Evolutionary conservation across 1,139 yeast species (phyloP).

Genomic region (Yamadazyma songkhlaensis): DNA sequence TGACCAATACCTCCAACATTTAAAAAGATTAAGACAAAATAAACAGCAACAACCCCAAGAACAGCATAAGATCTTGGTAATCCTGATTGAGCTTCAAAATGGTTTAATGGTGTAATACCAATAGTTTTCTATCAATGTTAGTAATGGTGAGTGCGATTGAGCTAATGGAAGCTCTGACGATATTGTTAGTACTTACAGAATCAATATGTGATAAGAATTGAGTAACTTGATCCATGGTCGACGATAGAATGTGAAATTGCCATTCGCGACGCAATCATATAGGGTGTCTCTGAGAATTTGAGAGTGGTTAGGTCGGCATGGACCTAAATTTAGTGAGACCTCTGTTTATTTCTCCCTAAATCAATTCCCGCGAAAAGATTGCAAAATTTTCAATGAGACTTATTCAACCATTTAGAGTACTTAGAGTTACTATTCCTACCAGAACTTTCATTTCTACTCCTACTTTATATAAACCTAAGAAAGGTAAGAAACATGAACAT

Average conservation of each 20-base stretch:
- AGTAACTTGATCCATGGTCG: constrained; percentile 16
- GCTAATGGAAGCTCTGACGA: not conserved
- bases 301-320: too few species aligned
- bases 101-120: constrained; percentile 17
- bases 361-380: too few species aligned
- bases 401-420: not conserved
- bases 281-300: too few species aligned
- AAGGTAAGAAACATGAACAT: constrained; percentile 1
- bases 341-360: too few species aligned
- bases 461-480: constrained; percentile 4
- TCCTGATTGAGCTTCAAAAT: constrained; percentile 64
- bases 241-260: constrained; percentile 3
- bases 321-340: too few species aligned
- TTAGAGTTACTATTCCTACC: not conserved
- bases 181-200: constrained; percentile 10
- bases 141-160: too few species aligned
- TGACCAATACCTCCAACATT: constrained; percentile 95
- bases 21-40: constrained; percentile 75
- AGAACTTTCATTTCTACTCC: constrained; percentile 1
- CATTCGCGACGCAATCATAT: not conserved
- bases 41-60: constrained; percentile 58
- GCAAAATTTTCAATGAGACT: constrained; percentile 3
- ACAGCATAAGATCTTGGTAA: constrained; percentile 89
- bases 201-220: constrained; percentile 15
- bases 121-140: constrained; percentile 11